Base-by-base conservation (phyloP, 164 flowering plant species). In the Stephania japonica region DNA sequence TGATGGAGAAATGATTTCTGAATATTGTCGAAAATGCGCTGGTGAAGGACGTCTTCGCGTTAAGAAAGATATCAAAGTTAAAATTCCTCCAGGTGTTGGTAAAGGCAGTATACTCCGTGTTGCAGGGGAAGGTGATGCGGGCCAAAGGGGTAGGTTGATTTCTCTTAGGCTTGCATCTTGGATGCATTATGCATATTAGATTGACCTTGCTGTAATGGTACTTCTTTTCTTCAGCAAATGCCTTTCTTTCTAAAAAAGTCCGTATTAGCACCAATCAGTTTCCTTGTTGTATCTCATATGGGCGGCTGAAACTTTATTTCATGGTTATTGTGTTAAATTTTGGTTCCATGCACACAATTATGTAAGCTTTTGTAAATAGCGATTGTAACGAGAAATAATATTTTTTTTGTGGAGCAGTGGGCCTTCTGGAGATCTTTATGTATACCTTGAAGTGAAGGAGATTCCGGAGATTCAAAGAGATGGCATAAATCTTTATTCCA, bases 61-160 rank as follows among this genome's bases (percentile, higher is more conserved):
- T 71, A 95, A 86, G 85, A 95, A 89, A 80, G 88, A 85, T 82
- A 87, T 95, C 63, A 95, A 91, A 85, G 96, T 95, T 64, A 95
- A 93, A 85, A 84, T 95, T 80, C 98, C 99, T 77, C 96, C 99
- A 38, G 99, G 99, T 75, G 99, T 95, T 67, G 84, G 84, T 83
- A 84, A 90, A 75, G 99, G 98, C 42, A 93, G 98, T 78, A 87
- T 93, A 73, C 93, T 95, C 56, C 86, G 98, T 77, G 96, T 95
- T 75, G 80, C 86, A 61, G 93, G 99, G 67, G 98, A 93, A 80
- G 99, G 99, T 75, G 97, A 95, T 80, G 97, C 96, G 98, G 96
- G 62, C 96, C 90, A 72, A 91, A 82, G 76, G 98, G 99, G 99
- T 95, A 87, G 61, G 53, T 13, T 47, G 10, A 3, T 16, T 47